Evolutionary conservation across 768 basidiomycete genomes (phyloP).

Genomic region (Panaeolus cyanescens): DNA sequence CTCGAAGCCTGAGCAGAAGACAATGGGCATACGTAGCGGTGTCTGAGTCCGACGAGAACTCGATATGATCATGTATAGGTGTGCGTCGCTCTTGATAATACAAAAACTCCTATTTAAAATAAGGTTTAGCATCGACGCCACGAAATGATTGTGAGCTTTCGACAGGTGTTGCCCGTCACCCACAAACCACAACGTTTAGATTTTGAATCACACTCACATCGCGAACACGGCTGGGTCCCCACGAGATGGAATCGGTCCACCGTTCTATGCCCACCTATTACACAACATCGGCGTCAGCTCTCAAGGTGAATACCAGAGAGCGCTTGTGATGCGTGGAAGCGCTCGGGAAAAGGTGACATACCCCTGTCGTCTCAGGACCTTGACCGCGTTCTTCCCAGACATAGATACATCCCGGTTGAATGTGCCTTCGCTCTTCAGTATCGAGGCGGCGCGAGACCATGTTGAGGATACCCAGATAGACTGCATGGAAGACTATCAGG

Average conservation of each 20-base stretch:
- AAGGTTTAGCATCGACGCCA: conserved; percentile 9
- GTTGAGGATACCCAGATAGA: conserved; percentile 54
- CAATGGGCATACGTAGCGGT: conserved; percentile 39
- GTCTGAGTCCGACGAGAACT: conserved; percentile 44
- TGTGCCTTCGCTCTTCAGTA: conserved; percentile 71
- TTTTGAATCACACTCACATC: conserved; percentile 52
- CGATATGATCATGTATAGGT: conserved; percentile 44
- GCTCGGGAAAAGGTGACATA: conserved; percentile 26
- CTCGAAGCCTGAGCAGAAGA: conserved; percentile 4
- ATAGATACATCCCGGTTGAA: conserved; percentile 72
- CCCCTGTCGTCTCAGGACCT: conserved; percentile 65
- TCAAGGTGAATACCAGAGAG: conserved; percentile 3
- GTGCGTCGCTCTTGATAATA: conserved; percentile 70
- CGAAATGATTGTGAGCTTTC: conserved; percentile 7
- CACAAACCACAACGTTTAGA: background rate
- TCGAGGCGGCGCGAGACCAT: conserved; percentile 75
- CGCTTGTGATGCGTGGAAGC: conserved; percentile 7
- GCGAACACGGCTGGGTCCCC: conserved; percentile 79
- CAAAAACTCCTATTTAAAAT: conserved; percentile 61
- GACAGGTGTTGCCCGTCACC: conserved; percentile 1
- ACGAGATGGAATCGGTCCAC: conserved; percentile 80
- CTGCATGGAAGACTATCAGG: conserved; percentile 75
- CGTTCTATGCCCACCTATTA: conserved; percentile 72
- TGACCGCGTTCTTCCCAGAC: conserved; percentile 85
- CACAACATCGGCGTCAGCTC: conserved; percentile 10